Evolutionary conservation across 371 early-diverging fungal genomes (phyloP), one percentile per base, ranked within the genome.

Genomic region (Amoeboaphelidium protococcarum): DNA sequence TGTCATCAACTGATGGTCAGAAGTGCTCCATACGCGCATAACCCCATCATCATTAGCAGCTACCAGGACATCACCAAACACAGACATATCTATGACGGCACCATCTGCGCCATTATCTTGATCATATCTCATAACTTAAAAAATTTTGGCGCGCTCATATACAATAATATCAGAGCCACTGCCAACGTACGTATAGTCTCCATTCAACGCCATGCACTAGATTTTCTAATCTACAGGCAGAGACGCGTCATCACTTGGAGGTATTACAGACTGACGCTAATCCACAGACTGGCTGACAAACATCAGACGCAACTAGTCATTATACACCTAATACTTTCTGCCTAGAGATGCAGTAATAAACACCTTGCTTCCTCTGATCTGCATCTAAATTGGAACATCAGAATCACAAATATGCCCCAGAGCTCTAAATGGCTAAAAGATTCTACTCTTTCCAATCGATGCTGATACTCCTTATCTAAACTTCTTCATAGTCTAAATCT

Each of bases 291-390:
- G 20, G 47, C 46, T 26, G n/a, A 25, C 31, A 16, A 44, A 41
- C 22, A 44, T 23, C 44, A 47, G 23, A 16, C 44, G 43, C 46
- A 50, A 13, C 26, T 54, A 47, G 25, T 13, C 13, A 16, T 26
- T 13, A 40, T 16, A 42, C 2, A 85, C 72, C 41, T 90, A 86
- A 59, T 78, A 92, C 45, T 76, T 75, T 44, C 68, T 62, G 4
- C 86, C 90, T 27, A 89, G 74, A 25, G 76, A 71, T 12, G 84
- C 74, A 2, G 87, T 84, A 41, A 87, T 55, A 51, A 82, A 83
- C 45, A 71, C 72, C 13, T 71, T 66, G 40, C 75, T 64, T 1
- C 92, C 91, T 41, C 72, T 65, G 42, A 71, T 66, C 62, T 85
- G 83, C 44, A 91, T 61, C 23, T 68, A 63, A 58, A 82, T 71